Evolutionary conservation across 2,329 filamentous ascomycete species (phyloP).

Genomic region (Sclerotinia spermophila): DNA sequence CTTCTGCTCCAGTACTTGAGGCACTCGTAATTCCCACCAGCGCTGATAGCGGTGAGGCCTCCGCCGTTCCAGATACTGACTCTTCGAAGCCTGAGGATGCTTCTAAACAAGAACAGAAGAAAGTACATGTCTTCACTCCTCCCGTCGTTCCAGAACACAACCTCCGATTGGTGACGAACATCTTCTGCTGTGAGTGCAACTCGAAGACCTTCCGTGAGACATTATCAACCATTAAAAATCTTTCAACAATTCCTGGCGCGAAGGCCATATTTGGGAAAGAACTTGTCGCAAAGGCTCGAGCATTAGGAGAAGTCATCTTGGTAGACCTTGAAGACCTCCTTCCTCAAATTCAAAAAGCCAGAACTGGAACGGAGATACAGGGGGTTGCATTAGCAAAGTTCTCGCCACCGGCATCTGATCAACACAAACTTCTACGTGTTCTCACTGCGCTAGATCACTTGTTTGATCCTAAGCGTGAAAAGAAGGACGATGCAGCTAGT

Average conservation of each 20-base stretch:
- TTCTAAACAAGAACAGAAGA: conserved; percentile 35
- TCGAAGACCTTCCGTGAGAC: conserved; percentile 98
- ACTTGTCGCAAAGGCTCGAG: conserved; percentile 80
- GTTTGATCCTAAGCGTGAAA: conserved; percentile 76
- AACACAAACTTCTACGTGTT: conserved; percentile 90
- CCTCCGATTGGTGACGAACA: conserved; percentile 89
- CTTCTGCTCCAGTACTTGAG: neutral
- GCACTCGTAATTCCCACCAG: conserved; percentile 10
- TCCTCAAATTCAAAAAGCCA: conserved; percentile 79
- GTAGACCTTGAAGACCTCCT: conserved; percentile 80
- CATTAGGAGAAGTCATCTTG: conserved; percentile 79
- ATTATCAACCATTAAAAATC: conserved; percentile 95
- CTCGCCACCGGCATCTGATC: conserved; percentile 91
- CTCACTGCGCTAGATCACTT: conserved; percentile 93
- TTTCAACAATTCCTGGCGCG: conserved; percentile 87
- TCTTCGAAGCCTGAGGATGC: conserved; percentile 30
- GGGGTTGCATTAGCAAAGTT: conserved; percentile 92
- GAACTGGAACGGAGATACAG: conserved; percentile 90
- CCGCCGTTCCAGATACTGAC: conserved; percentile 21
- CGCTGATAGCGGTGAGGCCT: neutral
- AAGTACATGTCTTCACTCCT: conserved; percentile 59
- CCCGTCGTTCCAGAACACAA: conserved; percentile 87
- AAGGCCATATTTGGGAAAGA: conserved; percentile 91
- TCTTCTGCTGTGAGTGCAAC: conserved; percentile 94
- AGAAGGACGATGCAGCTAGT: conserved; percentile 47